These are phyloP conservation scores for Boletus patriciae DNA, from an alignment of 768 basidiomycete genomes.

Conservation along the genomic window DNA sequence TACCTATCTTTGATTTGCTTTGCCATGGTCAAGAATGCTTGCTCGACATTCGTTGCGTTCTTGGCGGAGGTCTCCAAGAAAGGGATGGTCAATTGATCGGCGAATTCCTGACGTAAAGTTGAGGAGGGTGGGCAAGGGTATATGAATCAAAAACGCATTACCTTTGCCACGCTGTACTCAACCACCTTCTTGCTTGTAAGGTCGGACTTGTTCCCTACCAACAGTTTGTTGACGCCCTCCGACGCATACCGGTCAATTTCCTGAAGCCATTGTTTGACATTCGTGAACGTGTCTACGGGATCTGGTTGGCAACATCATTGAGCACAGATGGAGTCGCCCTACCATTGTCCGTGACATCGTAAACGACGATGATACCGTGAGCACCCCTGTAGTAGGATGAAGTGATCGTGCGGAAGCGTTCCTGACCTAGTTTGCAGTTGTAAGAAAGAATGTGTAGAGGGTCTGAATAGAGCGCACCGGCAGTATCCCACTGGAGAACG, in stretches of 20 bases:
- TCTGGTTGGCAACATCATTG: conserved; percentile 6
- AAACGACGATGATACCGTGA: conserved; percentile 98
- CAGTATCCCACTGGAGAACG: conserved; percentile 83
- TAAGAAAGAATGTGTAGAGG: conserved; percentile 4
- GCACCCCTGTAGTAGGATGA: conserved; percentile 99
- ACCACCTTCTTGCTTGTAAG: conserved; percentile 96
- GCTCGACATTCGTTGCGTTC: conserved; percentile 97
- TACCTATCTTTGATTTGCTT: conserved; percentile 94
- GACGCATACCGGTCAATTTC: conserved; percentile 96
- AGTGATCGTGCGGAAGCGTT: conserved; percentile 98
- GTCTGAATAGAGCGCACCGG: conserved; percentile 52
- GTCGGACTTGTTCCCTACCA: conserved; percentile 99
- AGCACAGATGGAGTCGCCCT: conserved; percentile 10
- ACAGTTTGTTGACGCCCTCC: conserved; percentile 96
- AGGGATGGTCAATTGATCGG: conserved; percentile 89
- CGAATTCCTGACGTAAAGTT: conserved; percentile 70
- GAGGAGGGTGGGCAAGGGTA: background rate
- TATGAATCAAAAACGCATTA: conserved; percentile 26
- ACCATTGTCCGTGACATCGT: conserved; percentile 96
- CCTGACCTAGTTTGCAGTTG: conserved; percentile 65
- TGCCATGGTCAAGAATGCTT: conserved; percentile 98
- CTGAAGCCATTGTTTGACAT: conserved; percentile 94
- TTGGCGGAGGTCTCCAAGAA: conserved; percentile 99
- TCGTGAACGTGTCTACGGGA: conserved; percentile 80
- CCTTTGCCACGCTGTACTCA: conserved; percentile 86